These are phyloP conservation scores for Xylaria hypoxylon DNA, from an alignment of 2,329 filamentous ascomycete species.

Conservation along the genomic window DNA sequence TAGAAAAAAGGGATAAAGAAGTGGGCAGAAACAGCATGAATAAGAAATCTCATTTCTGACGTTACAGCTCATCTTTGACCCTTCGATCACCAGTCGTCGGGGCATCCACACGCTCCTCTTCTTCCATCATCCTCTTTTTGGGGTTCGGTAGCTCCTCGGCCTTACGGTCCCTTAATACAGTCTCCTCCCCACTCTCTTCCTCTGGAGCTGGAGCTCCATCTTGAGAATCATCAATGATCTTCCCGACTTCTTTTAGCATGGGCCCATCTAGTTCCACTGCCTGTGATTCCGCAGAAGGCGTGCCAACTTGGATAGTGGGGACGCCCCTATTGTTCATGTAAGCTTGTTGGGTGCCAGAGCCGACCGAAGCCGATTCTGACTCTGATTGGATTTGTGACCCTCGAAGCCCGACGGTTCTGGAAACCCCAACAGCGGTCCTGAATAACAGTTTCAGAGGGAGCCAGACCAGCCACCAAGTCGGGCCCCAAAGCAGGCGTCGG, in stretches of 20 bases:
- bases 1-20: constrained; percentile 16
- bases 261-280: constrained; percentile 50
- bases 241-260: constrained; percentile 65
- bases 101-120: constrained; percentile 39
- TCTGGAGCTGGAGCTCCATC: constrained; percentile 19
- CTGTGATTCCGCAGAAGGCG: constrained; percentile 26
- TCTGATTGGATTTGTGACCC: constrained; percentile 47
- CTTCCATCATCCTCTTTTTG: constrained; percentile 50
- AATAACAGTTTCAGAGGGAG: constrained; percentile 79
- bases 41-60: constrained; percentile 39
- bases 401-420: constrained; percentile 62
- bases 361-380: constrained; percentile 42
- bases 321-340: constrained; percentile 55
- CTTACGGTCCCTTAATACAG: constrained; percentile 51
- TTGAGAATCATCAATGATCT: constrained; percentile 58
- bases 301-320: constrained; percentile 63
- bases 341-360: constrained; percentile 39
- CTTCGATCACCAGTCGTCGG: constrained; percentile 48
- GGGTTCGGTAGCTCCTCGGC: constrained; percentile 45
- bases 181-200: constrained; percentile 46
- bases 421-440: constrained; percentile 66
- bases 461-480: constrained; percentile 89
- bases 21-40: constrained; percentile 29
- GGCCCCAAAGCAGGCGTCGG: constrained; percentile 86
- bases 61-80: constrained; percentile 56